These are phyloP conservation scores for Rubia occidens DNA, from an alignment of 305 asterid genomes.

Conservation along the genomic window DNA sequence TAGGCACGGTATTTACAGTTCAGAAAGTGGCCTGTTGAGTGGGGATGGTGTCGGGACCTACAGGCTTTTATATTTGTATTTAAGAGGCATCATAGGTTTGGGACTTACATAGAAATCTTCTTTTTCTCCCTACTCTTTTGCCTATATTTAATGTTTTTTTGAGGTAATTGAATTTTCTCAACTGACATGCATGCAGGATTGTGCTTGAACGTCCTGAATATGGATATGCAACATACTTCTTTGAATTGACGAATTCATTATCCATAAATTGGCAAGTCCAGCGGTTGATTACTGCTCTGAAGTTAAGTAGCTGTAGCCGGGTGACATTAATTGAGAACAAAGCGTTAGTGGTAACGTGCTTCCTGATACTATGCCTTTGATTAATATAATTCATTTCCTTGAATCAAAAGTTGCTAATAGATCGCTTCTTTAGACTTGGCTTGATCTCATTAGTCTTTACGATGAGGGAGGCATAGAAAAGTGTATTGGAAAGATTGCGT, in stretches of 20 bases:
- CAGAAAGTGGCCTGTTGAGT: constrained; percentile 87
- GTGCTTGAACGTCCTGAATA: constrained; percentile 99
- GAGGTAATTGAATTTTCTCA: constrained; percentile 13
- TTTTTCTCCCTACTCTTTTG: constrained; percentile 5
- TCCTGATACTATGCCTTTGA: not conserved
- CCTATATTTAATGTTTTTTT: constrained; percentile 10
- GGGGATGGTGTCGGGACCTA: constrained; percentile 99
- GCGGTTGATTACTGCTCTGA: constrained; percentile 74
- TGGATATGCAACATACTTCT: constrained; percentile 92
- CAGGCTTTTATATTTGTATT: constrained; percentile 88
- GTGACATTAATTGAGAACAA: constrained; percentile 55
- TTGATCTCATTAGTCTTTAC: not conserved
- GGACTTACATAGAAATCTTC: constrained; percentile 3
- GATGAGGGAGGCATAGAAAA: not conserved
- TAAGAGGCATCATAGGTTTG: constrained; percentile 77
- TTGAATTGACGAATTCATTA: constrained; percentile 51
- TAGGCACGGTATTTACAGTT: constrained; percentile 58
- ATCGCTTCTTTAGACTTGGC: not conserved
- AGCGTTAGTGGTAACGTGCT: constrained; percentile 48
- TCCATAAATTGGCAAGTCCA: constrained; percentile 70
- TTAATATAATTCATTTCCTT: not conserved
- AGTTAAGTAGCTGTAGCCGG: constrained; percentile 77
- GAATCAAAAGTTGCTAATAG: not conserved
- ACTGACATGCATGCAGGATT: constrained; percentile 43
- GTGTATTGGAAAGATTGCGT: not conserved